Evolutionary conservation across 2,329 filamentous ascomycete species (phyloP).

Genomic region (Mycosphaerella arachidis): DNA sequence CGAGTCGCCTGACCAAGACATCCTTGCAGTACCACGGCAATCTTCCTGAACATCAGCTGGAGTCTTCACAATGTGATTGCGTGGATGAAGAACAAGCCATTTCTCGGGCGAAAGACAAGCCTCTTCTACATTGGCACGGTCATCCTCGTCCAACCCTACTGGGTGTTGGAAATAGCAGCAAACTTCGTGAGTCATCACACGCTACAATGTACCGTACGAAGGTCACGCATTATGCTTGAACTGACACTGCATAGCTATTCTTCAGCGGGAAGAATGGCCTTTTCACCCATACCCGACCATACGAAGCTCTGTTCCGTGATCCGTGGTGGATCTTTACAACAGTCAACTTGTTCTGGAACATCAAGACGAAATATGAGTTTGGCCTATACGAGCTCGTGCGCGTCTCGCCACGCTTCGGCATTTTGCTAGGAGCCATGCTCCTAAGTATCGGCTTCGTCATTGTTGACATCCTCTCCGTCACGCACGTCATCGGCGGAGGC

Average conservation of each 20-base stretch:
- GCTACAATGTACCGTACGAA: neutral
- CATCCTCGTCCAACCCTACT: slow-evolving; percentile 57
- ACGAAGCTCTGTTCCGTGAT: slow-evolving; percentile 59
- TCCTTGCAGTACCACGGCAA: slow-evolving; percentile 48
- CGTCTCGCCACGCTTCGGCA: slow-evolving; percentile 60
- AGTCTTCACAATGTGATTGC: slow-evolving; percentile 62
- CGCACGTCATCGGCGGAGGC: slow-evolving; percentile 32
- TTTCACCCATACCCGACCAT: slow-evolving; percentile 54
- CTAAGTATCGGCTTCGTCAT: slow-evolving; percentile 58
- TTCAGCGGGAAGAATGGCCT: slow-evolving; percentile 44
- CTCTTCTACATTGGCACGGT: slow-evolving; percentile 57
- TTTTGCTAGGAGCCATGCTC: slow-evolving; percentile 59
- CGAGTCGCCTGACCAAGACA: neutral
- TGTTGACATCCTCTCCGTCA: slow-evolving; percentile 58
- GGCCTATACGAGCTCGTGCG: slow-evolving; percentile 52
- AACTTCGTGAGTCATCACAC: slow-evolving; percentile 45
- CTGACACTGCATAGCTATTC: slow-evolving; percentile 40
- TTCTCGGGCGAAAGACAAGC: slow-evolving; percentile 46
- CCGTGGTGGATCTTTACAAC: slow-evolving; percentile 66
- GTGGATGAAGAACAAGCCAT: slow-evolving; percentile 62
- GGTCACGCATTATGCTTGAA: neutral
- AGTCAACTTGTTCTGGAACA: slow-evolving; percentile 57
- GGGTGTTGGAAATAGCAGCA: slow-evolving; percentile 61
- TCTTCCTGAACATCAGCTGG: slow-evolving; percentile 57
- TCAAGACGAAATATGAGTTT: slow-evolving; percentile 59